These are phyloP conservation scores for Actinomortierella wolfii DNA, from an alignment of 371 early-diverging fungal genomes.

Conservation along the genomic window DNA sequence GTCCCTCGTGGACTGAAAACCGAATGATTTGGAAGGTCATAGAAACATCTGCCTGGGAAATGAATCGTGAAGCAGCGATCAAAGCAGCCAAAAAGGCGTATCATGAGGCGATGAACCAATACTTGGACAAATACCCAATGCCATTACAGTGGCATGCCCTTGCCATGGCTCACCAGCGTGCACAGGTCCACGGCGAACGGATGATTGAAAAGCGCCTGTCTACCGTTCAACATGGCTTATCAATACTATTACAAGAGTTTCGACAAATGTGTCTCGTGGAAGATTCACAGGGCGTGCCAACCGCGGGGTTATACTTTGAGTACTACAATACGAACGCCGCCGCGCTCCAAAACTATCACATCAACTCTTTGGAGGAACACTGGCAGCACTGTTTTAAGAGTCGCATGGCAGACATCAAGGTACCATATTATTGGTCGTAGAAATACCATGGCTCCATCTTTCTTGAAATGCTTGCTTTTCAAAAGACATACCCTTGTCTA, in stretches of 20 bases:
- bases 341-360: conserved; percentile 28
- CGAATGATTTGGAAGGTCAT: too few relatives aligned
- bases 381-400: conserved; percentile 26
- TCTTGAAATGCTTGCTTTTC: too few relatives aligned
- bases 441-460: too few relatives aligned
- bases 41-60: too few relatives aligned
- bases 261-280: conserved; percentile 14
- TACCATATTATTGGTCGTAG: not conserved
- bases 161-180: conserved; percentile 26
- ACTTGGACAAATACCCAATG: conserved; percentile 25
- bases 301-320: conserved; percentile 26
- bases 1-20: too few relatives aligned
- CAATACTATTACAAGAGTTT: conserved; percentile 12
- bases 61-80: too few relatives aligned
- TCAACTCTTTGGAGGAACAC: conserved; percentile 18
- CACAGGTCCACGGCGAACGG: conserved; percentile 16
- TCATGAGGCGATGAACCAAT: conserved; percentile 24
- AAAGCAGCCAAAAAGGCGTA: conserved; percentile 7
- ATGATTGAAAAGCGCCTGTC: conserved; percentile 21
- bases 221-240: not conserved
- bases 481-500: too few relatives aligned
- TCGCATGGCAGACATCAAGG: conserved; percentile 26
- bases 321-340: conserved; percentile 29
- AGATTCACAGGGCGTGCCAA: conserved; percentile 10
- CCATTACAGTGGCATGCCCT: conserved; percentile 34